Evolutionary conservation across 2,329 filamentous ascomycete species (phyloP).

Genomic region (Pseudofabraea citricarpa): DNA sequence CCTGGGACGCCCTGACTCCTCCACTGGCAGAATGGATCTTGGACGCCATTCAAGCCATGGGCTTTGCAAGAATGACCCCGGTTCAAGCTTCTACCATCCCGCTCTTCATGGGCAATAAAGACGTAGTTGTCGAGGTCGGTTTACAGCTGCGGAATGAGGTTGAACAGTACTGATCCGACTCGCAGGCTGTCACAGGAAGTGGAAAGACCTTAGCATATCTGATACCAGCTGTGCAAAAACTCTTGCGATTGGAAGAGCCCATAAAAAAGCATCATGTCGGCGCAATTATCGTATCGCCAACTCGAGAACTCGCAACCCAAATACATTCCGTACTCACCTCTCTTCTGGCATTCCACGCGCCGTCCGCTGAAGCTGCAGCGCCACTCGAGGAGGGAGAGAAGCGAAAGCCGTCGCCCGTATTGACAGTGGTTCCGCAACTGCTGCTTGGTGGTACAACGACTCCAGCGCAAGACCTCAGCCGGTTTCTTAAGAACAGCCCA

Average conservation of each 20-base stretch:
- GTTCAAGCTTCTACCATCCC: slow-evolving; percentile 92
- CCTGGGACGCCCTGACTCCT: slow-evolving; percentile 67
- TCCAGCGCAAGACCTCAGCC: slow-evolving; percentile 78
- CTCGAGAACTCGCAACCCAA: slow-evolving; percentile 85
- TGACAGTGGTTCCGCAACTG: slow-evolving; percentile 75
- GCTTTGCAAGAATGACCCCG: slow-evolving; percentile 83
- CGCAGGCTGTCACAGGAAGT: slow-evolving; percentile 77
- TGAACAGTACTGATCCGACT: slow-evolving; percentile 5
- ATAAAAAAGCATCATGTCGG: slow-evolving; percentile 87
- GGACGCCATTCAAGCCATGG: slow-evolving; percentile 78
- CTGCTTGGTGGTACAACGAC: slow-evolving; percentile 79
- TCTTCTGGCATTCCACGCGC: slow-evolving; percentile 75
- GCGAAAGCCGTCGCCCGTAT: slow-evolving; percentile 35
- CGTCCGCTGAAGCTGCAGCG: slow-evolving; percentile 64
- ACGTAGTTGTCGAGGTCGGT: slow-evolving; percentile 83
- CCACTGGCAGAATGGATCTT: slow-evolving; percentile 77
- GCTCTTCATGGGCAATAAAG: slow-evolving; percentile 83
- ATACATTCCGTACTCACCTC: slow-evolving; percentile 78
- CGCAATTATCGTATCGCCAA: slow-evolving; percentile 89
- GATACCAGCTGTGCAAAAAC: slow-evolving; percentile 76
- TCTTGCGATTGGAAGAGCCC: slow-evolving; percentile 74
- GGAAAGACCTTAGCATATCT: slow-evolving; percentile 87
- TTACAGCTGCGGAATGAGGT: not conserved
- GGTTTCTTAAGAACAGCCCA: slow-evolving; percentile 77
- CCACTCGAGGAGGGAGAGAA: slow-evolving; percentile 52